Conservation (phyloP, 306 rosid species). For the Corylus avellana region DNA sequence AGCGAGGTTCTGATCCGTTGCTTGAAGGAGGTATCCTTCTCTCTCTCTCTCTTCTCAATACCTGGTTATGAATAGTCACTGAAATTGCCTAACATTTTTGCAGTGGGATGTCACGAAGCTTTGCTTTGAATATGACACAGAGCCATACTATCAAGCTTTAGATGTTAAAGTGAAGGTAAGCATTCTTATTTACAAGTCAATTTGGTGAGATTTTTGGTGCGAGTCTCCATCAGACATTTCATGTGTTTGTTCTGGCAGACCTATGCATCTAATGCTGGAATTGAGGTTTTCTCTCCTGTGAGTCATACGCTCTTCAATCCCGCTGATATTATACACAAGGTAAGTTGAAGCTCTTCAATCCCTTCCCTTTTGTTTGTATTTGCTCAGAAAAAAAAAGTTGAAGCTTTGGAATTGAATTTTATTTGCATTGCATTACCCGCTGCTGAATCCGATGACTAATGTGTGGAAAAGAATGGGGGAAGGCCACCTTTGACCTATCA, state of each 20-base stretch:
- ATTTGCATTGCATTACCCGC: conserved; percentile 19
- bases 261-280: conserved; percentile 60
- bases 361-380: no score
- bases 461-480: conserved; percentile 80
- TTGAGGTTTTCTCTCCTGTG: conserved; percentile 83
- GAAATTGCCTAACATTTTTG: background rate
- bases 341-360: conserved; percentile 20
- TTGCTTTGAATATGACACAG: conserved; percentile 90
- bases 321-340: conserved; percentile 70
- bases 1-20: conserved; percentile 58
- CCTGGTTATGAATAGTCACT: no score
- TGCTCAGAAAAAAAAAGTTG: background rate
- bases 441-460: conserved; percentile 28
- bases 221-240: no score
- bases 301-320: conserved; percentile 92
- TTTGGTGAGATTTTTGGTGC: background rate
- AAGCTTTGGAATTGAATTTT: conserved; percentile 10
- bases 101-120: conserved; percentile 81
- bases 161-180: conserved; percentile 69
- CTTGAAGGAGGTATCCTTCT: conserved; percentile 54
- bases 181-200: background rate
- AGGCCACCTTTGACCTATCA: conserved; percentile 86
- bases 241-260: conserved; percentile 28
- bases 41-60: background rate
- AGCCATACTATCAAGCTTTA: conserved; percentile 83